Percentiles rank a stretch among this genome's conserved stretches.
Conservation (phyloP, 2,329 filamentous ascomycete species). For the Fusarium equiseti region DNA sequence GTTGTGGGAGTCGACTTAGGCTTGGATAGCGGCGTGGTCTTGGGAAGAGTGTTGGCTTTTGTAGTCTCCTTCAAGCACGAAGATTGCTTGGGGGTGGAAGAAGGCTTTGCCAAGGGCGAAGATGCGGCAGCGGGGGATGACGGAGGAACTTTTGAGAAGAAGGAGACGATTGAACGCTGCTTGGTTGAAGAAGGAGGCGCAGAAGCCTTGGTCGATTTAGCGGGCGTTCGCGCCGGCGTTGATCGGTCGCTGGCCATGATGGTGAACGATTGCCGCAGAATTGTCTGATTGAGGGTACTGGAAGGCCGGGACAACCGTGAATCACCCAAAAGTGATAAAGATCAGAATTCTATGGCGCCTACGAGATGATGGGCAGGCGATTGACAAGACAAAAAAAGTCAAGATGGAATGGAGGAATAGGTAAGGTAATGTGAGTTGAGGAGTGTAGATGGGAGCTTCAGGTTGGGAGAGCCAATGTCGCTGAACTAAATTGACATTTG, state of each 20-base stretch:
- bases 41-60: constrained; percentile 56
- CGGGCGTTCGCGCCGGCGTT: constrained; percentile 51
- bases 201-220: constrained; percentile 49
- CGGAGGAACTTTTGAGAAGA: constrained; percentile 59
- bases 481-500: constrained; percentile 7
- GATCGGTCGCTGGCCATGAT: constrained; percentile 51
- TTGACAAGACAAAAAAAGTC: constrained; percentile 11
- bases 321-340: constrained; percentile 21
- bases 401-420: not conserved
- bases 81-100: constrained; percentile 49
- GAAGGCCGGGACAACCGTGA: constrained; percentile 22
- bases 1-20: constrained; percentile 46
- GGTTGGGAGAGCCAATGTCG: constrained; percentile 1
- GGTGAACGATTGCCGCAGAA: constrained; percentile 13
- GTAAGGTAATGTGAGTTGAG: not conserved
- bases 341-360: not conserved
- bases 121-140: constrained; percentile 50
- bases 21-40: constrained; percentile 58
- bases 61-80: constrained; percentile 58
- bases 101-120: constrained; percentile 51
- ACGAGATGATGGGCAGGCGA: not conserved
- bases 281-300: not conserved
- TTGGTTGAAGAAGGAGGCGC: constrained; percentile 52
- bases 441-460: constrained; percentile 9
- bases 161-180: constrained; percentile 59